A percentile compares a stretch with the other conserved stretches of the same genome.
These are phyloP conservation scores for Ceratocystis eucalypticola DNA, from an alignment of 2,329 filamentous ascomycete species.

Conservation along the genomic window DNA sequence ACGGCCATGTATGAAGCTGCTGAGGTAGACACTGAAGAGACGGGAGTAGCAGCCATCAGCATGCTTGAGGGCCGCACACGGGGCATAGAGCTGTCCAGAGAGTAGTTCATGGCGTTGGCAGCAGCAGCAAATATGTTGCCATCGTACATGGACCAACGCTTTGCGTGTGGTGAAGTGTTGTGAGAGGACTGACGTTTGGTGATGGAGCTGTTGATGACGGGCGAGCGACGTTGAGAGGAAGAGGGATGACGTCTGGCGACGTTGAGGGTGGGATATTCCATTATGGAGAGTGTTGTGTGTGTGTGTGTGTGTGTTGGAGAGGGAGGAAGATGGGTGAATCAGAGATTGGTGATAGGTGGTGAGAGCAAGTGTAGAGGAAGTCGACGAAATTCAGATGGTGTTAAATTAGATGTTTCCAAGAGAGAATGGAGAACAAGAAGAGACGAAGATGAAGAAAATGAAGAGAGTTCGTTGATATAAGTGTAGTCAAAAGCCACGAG, in stretches of 20 bases:
- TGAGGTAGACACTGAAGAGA: neutral
- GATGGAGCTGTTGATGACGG: slow-evolving; percentile 16
- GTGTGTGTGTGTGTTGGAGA: neutral
- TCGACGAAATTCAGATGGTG: neutral
- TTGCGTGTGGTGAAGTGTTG: slow-evolving; percentile 12
- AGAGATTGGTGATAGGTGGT: neutral
- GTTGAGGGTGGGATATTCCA: slow-evolving; percentile 15
- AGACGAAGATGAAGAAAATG: neutral
- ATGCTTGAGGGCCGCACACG: slow-evolving; percentile 13
- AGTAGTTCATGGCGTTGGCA: slow-evolving; percentile 7
- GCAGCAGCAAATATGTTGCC: slow-evolving; percentile 8
- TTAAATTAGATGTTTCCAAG: neutral
- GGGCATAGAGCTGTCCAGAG: slow-evolving; percentile 3
- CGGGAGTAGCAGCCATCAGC: slow-evolving; percentile 5
- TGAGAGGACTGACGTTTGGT: slow-evolving; percentile 11
- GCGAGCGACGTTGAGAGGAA: slow-evolving; percentile 9
- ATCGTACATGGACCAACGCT: slow-evolving; percentile 18
- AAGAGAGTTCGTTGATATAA: neutral
- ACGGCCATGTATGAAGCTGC: slow-evolving; percentile 12
- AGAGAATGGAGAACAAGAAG: neutral
- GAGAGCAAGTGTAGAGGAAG: neutral
- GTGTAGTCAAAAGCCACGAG: neutral
- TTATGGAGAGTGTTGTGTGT: slow-evolving; percentile 5
- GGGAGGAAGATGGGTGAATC: neutral
- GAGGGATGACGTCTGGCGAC: slow-evolving; percentile 6